Percentiles rank a stretch among this genome's conserved stretches.
Evolutionary conservation across 1,139 yeast genomes (phyloP).

Genomic region (Keqinozyma sinolaborantium): DNA sequence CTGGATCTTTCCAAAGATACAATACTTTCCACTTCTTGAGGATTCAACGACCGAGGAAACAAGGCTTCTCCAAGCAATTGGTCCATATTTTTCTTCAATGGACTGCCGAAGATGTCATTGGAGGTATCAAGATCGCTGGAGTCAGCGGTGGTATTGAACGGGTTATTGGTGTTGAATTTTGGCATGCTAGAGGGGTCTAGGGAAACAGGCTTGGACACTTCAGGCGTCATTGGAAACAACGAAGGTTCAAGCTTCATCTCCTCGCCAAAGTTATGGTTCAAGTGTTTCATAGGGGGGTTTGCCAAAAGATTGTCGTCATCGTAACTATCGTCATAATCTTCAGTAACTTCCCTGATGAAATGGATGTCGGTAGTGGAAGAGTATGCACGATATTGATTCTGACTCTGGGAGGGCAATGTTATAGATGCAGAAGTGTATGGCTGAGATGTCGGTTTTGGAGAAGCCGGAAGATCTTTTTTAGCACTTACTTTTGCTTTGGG

Average conservation of each 20-base stretch:
- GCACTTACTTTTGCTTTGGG: background rate
- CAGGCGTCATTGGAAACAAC: conserved; percentile 10
- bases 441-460: conserved; percentile 3
- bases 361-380: conserved; percentile 19
- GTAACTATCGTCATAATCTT: conserved; percentile 16
- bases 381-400: conserved; percentile 7
- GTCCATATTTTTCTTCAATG: conserved; percentile 21
- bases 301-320: conserved; percentile 18
- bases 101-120: conserved; percentile 27
- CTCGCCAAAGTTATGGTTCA: conserved; percentile 21
- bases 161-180: conserved; percentile 8
- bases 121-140: background rate
- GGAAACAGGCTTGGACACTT: conserved; percentile 4
- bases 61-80: conserved; percentile 56
- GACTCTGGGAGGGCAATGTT: conserved; percentile 1
- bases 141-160: conserved; percentile 4
- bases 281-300: conserved; percentile 26
- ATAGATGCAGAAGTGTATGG: conserved; percentile 7
- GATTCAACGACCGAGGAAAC: conserved; percentile 66
- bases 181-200: background rate
- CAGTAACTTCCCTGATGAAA: conserved; percentile 34
- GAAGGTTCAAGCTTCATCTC: conserved; percentile 24
- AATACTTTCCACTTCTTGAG: conserved; percentile 70
- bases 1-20: conserved; percentile 69
- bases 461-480: background rate